Conservation (phyloP, 257 asterid genomes). For the Nicotiana attenuata region DNA sequence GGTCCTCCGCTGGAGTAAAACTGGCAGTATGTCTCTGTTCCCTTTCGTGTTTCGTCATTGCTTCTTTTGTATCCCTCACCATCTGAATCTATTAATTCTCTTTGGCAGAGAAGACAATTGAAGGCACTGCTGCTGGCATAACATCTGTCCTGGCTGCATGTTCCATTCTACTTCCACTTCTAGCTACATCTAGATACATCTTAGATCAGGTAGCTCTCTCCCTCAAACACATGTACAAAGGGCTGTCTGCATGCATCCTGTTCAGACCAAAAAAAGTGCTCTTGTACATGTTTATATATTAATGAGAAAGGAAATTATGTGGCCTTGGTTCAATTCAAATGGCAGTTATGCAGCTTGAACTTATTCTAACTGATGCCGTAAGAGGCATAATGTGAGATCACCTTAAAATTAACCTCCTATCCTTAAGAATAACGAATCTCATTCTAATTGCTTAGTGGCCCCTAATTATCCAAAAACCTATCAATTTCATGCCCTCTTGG, state of each 20-base stretch:
- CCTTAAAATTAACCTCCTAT: background rate
- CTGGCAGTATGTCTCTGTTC: constrained; percentile 55
- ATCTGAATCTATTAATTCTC: background rate
- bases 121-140: constrained; percentile 98
- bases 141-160: constrained; percentile 92
- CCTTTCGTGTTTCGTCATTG: background rate
- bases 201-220: constrained; percentile 60
- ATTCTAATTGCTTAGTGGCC: background rate
- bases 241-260: background rate
- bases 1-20: constrained; percentile 94
- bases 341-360: background rate
- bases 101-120: constrained; percentile 80
- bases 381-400: background rate
- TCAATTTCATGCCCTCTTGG: background rate
- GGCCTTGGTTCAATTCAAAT: background rate
- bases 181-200: constrained; percentile 75
- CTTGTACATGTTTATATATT: background rate
- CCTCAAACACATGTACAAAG: background rate
- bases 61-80: constrained; percentile 8
- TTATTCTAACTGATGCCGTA: background rate
- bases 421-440: background rate
- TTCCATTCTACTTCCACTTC: constrained; percentile 74
- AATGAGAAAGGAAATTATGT: background rate
- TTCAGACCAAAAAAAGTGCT: background rate
- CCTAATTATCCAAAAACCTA: background rate